A percentile compares a stretch with the other conserved stretches of the same genome.
Evolutionary conservation across 2,329 filamentous ascomycete genomes (phyloP).

Genomic region (Xylariaceae sp.): DNA sequence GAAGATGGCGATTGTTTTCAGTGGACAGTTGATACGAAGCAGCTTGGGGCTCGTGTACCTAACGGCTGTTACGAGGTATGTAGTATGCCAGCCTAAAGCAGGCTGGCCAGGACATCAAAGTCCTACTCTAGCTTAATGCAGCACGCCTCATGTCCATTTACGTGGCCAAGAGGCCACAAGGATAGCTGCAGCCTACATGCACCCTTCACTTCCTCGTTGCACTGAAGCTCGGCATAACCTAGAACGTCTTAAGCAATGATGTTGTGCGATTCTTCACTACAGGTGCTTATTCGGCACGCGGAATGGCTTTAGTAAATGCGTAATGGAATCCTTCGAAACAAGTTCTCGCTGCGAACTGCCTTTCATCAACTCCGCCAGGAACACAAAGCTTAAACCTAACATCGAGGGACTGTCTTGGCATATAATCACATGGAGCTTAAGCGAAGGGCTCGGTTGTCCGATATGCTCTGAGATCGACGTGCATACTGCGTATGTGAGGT

Average conservation of each 20-base stretch:
- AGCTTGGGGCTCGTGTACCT: slow-evolving; percentile 2
- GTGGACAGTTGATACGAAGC: slow-evolving; percentile 25
- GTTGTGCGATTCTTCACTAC: not conserved
- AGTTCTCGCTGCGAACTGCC: slow-evolving; percentile 1
- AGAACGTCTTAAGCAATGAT: slow-evolving; percentile 4
- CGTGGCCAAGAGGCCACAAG: slow-evolving; percentile 22
- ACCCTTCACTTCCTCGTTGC: slow-evolving; percentile 5
- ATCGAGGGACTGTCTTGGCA: not conserved
- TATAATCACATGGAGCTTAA: not conserved
- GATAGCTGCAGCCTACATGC: slow-evolving; percentile 17
- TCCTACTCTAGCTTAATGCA: slow-evolving; percentile 25
- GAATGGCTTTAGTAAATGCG: slow-evolving; percentile 5
- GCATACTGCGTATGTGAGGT: slow-evolving; percentile 7
- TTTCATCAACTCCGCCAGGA: slow-evolving; percentile 20
- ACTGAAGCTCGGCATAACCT: slow-evolving; percentile 18
- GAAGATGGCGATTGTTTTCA: slow-evolving; percentile 9
- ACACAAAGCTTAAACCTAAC: slow-evolving; percentile 18
- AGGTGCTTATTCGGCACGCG: not conserved
- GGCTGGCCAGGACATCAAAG: slow-evolving; percentile 19
- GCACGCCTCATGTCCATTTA: slow-evolving; percentile 25
- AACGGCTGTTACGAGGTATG: not conserved
- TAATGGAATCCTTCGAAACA: slow-evolving; percentile 3
- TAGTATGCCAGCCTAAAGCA: slow-evolving; percentile 8
- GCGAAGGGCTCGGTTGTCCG: slow-evolving; percentile 16
- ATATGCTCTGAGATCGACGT: slow-evolving; percentile 26